Evolutionary conservation across 116 monocot species (phyloP).

Genomic region (Posidonia oceanica): DNA sequence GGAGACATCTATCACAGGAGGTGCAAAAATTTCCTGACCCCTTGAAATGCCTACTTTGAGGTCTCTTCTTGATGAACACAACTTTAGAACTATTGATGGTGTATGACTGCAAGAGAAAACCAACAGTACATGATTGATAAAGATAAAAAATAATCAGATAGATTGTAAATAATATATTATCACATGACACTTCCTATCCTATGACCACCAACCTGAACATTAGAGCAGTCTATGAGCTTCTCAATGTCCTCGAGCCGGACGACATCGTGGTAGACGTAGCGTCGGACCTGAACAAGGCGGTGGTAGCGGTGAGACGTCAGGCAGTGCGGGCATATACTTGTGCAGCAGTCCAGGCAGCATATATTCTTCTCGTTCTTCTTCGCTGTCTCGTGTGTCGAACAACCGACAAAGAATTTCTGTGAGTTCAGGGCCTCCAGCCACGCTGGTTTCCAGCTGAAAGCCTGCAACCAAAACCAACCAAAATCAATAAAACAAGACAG

Average conservation of each 20-base stretch:
- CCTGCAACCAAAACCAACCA: slow-evolving; percentile 19
- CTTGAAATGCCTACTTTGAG: slow-evolving; percentile 86
- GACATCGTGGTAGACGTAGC: slow-evolving; percentile 87
- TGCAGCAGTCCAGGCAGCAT: slow-evolving; percentile 88
- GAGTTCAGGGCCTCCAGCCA: slow-evolving; percentile 80
- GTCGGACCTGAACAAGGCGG: slow-evolving; percentile 66
- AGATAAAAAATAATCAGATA: background rate
- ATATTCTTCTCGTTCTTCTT: slow-evolving; percentile 97
- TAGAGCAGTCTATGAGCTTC: slow-evolving; percentile 86
- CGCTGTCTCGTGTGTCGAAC: slow-evolving; percentile 46
- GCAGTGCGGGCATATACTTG: slow-evolving; percentile 85
- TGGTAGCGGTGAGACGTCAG: slow-evolving; percentile 54
- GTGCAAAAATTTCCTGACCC: slow-evolving; percentile 90
- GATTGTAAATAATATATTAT: background rate
- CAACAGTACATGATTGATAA: background rate
- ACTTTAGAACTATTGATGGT: slow-evolving; percentile 94
- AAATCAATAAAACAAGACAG: background rate
- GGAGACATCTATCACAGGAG: slow-evolving; percentile 83
- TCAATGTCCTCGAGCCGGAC: slow-evolving; percentile 75
- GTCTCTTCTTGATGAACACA: slow-evolving; percentile 90
- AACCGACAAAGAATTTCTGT: slow-evolving; percentile 68
- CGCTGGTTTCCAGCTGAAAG: slow-evolving; percentile 47
- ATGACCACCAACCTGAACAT: slow-evolving; percentile 50
- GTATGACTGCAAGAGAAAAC: slow-evolving; percentile 49
- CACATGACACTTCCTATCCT: background rate